Percentiles rank a stretch among this genome's conserved stretches.
phyloP scores from a whole-genome alignment of 805 yeast genomes.

The Schwanniomyces vanrijiae region DNA sequence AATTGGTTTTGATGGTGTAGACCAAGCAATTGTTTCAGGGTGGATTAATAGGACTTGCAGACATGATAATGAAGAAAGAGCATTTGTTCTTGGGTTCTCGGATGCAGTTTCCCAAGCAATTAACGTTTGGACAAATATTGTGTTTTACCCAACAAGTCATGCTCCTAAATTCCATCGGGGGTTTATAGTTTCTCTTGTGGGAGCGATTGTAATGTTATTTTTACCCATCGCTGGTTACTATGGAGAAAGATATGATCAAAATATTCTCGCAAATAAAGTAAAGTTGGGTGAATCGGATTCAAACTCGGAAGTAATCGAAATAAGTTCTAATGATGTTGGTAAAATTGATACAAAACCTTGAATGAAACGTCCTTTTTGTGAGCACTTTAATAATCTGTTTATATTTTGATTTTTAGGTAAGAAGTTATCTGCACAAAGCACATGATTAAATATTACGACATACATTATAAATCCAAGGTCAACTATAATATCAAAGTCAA shows the following conservation, averaged over 20 bases:
- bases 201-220: constrained; percentile 34
- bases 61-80: constrained; percentile 5
- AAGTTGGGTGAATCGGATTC: neutral
- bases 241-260: constrained; percentile 25
- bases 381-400: no score
- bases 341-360: no score
- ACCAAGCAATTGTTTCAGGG: constrained; percentile 43
- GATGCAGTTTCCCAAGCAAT: constrained; percentile 36
- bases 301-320: neutral
- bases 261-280: constrained; percentile 5
- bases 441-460: no score
- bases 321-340: neutral
- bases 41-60: constrained; percentile 36
- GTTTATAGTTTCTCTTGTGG: constrained; percentile 33
- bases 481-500: no score
- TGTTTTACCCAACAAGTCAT: constrained; percentile 39
- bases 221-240: constrained; percentile 27
- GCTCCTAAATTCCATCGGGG: constrained; percentile 42
- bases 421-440: no score
- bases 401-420: no score
- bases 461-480: no score
- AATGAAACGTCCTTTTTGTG: no score
- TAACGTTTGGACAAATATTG: constrained; percentile 47
- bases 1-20: constrained; percentile 32
- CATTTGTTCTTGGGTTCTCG: constrained; percentile 3